Evolutionary conservation across 495 filamentous ascomycete species (phyloP).

Genomic region (Aspergillus sclerotioniger): DNA sequence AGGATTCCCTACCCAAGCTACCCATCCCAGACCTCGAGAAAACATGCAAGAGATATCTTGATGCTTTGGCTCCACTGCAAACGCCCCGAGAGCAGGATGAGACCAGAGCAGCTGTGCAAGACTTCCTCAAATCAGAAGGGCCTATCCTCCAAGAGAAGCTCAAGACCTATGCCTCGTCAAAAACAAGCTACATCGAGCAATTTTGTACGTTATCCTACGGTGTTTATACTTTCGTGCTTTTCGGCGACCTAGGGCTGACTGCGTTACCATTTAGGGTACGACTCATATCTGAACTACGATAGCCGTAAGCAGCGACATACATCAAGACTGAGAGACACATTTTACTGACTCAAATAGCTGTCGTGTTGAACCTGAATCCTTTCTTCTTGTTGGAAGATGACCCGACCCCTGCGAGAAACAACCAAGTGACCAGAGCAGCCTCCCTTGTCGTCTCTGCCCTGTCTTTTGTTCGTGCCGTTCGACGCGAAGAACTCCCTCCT

Average conservation of each 20-base stretch:
- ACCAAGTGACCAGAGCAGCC: slow-evolving; percentile 92
- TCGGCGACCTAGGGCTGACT: neutral
- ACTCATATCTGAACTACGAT: slow-evolving; percentile 97
- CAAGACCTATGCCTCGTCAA: slow-evolving; percentile 88
- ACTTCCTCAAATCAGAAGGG: slow-evolving; percentile 83
- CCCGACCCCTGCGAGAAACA: slow-evolving; percentile 90
- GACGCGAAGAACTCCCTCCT: slow-evolving; percentile 88
- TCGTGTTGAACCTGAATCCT: slow-evolving; percentile 95
- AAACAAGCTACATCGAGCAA: slow-evolving; percentile 97
- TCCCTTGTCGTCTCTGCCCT: slow-evolving; percentile 88
- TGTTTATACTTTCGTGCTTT: neutral
- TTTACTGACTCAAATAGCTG: slow-evolving; percentile 49
- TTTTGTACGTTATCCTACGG: slow-evolving; percentile 73
- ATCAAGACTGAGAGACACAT: neutral
- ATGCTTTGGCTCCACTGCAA: slow-evolving; percentile 80
- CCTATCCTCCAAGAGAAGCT: slow-evolving; percentile 82
- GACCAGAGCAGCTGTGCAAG: slow-evolving; percentile 73
- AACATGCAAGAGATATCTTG: slow-evolving; percentile 76
- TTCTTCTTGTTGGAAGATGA: slow-evolving; percentile 98
- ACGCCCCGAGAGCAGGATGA: slow-evolving; percentile 77
- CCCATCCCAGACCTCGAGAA: slow-evolving; percentile 90
- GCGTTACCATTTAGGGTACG: slow-evolving; percentile 80
- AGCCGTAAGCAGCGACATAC: slow-evolving; percentile 57
- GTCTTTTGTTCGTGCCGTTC: slow-evolving; percentile 88
- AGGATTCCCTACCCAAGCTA: slow-evolving; percentile 86